These are phyloP conservation scores for Neopestalotiopsis sp. DNA, from an alignment of 2,329 filamentous ascomycete genomes.

Conservation along the genomic window DNA sequence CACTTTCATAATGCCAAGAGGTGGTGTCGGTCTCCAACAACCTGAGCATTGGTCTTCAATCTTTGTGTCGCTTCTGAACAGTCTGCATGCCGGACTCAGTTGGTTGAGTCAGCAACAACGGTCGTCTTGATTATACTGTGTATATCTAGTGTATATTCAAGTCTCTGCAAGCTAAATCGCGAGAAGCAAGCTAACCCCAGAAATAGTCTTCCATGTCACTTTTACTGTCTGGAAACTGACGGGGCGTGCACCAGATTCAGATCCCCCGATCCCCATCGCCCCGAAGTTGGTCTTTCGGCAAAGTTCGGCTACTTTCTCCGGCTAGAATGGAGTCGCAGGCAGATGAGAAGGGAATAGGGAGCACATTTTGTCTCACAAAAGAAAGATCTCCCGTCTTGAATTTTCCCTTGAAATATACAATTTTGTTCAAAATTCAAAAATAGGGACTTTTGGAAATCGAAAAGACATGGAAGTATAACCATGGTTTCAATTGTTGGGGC, in stretches of 20 bases:
- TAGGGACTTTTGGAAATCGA: neutral
- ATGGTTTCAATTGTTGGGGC: neutral
- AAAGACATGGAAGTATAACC: neutral
- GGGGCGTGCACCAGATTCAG: neutral
- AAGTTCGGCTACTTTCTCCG: slow-evolving; percentile 13
- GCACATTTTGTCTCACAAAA: neutral
- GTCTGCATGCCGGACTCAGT: no score
- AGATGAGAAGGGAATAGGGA: neutral
- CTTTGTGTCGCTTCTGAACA: no score
- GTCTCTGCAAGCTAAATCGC: neutral
- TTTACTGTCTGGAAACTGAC: neutral
- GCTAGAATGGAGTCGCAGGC: neutral
- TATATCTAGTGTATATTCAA: no score
- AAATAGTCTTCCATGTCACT: neutral
- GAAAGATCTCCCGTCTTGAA: neutral
- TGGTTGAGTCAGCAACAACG: no score
- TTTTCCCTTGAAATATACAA: neutral
- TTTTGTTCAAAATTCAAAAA: neutral
- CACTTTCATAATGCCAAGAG: no score
- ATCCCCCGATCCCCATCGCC: neutral
- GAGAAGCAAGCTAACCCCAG: neutral
- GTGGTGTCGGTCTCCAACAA: no score
- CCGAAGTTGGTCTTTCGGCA: slow-evolving; percentile 6
- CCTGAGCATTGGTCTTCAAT: no score
- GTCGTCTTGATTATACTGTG: no score